Evolutionary conservation across 371 early-diverging fungal species (phyloP), one percentile per base, ranked within the genome.

Genomic region (Circinella umbellata): DNA sequence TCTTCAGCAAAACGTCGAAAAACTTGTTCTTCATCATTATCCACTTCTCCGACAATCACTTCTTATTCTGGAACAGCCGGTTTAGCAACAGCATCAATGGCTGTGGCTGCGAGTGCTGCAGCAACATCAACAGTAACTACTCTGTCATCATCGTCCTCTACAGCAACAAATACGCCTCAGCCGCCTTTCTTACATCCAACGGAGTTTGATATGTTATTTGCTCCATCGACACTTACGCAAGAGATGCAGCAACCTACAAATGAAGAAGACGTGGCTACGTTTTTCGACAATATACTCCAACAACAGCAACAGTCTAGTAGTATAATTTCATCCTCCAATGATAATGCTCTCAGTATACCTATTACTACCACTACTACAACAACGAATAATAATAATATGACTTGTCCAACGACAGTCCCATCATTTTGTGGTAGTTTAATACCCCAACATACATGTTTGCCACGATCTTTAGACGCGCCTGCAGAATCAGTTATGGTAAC

Each of bases 401-500:
- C 61, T 61, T 37, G 38, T 37, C 15, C 62, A 39, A 15, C 64
- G 49, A n/a, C 65, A 13, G 13, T 37, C 37, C 51, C 65, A 14
- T 51, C 48, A 13, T 46, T 46, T 37, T 64, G 80, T 47, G 74
- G 80, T 47, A 75, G 80, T 59, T 75, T 73, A 67, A 69, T 64
- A 6, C 76, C 75, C 59, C 71, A 68, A 48, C 53, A 64, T 17
- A 69, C 57, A 37, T 66, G 67, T 36, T 47, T 27, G 35, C 67
- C 55, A n/a, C 55, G 20, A 8, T 37, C 68, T 17, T 20, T 48
- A 18, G 46, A 64, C 20, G 37, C 57, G 2, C 67, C 46, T 20
- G 77, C 74, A 10, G 84, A 83, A 70, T 83, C 84, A 3, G 81
- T 83, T 4, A 77, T 81, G 37, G 78, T 83, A 34, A 83, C 81